phyloP scores from a whole-genome alignment of 371 early-diverging fungal species.

The Actinomortierella wolfii region DNA sequence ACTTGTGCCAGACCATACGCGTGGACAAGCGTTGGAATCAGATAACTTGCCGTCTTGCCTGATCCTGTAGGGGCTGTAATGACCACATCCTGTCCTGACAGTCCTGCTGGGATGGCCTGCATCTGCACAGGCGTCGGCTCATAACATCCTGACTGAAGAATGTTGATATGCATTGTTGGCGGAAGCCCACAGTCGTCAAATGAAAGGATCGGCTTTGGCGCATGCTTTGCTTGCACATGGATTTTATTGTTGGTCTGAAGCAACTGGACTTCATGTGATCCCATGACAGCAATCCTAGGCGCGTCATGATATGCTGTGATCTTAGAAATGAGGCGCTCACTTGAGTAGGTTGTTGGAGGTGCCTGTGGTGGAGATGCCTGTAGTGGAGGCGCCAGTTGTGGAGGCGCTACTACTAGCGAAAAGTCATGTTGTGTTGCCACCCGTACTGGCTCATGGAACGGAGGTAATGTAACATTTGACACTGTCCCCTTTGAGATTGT shows the following conservation, averaged over 20 bases:
- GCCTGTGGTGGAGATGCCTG: not conserved
- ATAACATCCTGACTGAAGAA: constrained; percentile 47
- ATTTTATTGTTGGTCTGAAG: constrained; percentile 54
- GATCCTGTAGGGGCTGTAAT: constrained; percentile 73
- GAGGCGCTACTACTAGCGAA: constrained; percentile 4
- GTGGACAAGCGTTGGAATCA: constrained; percentile 60
- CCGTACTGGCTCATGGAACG: not conserved
- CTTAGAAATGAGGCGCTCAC: constrained; percentile 46
- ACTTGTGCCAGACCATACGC: constrained; percentile 52
- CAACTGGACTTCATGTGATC: constrained; percentile 30
- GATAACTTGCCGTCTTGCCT: constrained; percentile 62
- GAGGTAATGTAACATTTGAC: not conserved
- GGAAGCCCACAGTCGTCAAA: constrained; percentile 59
- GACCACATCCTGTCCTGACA: constrained; percentile 71
- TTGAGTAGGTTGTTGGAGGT: constrained; percentile 6
- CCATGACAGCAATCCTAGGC: constrained; percentile 32
- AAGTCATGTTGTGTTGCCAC: not conserved
- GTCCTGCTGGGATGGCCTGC: constrained; percentile 67
- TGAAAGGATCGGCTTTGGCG: constrained; percentile 55
- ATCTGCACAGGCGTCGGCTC: constrained; percentile 66
- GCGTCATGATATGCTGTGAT: constrained; percentile 59
- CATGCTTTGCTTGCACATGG: constrained; percentile 49
- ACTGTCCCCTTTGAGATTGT: not conserved
- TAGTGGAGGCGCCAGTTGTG: not conserved
- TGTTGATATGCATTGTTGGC: constrained; percentile 46